A percentile compares a stretch with the other conserved stretches of the same genome.
Evolutionary conservation across 2,329 filamentous ascomycete species (phyloP).

Genomic region (Alternaria brassicicola): DNA sequence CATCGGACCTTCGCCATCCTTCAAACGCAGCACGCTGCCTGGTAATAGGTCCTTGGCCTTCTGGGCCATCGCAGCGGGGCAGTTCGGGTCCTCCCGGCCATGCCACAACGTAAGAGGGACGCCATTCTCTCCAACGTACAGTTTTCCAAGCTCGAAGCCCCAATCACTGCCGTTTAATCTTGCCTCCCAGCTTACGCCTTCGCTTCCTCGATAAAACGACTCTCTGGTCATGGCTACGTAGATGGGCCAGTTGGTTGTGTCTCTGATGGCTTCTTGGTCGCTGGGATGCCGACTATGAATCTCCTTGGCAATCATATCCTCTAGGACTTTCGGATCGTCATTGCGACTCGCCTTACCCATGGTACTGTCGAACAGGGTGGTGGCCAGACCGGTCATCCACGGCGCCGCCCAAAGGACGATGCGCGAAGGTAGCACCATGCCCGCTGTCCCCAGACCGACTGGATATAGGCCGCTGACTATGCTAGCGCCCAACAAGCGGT

Average conservation of each 20-base stretch:
- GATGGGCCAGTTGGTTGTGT: conserved; percentile 26
- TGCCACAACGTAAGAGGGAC: conserved; percentile 43
- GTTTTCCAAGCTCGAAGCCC: conserved; percentile 42
- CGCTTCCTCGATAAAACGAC: conserved; percentile 32
- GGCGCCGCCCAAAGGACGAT: conserved; percentile 35
- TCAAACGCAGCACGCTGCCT: conserved; percentile 25
- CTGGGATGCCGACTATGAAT: conserved; percentile 23
- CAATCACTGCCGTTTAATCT: conserved; percentile 35
- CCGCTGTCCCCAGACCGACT: conserved; percentile 29
- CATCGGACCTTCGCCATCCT: conserved; percentile 36
- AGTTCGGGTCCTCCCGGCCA: conserved; percentile 38
- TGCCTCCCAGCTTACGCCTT: conserved; percentile 40
- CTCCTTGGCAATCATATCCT: conserved; percentile 32
- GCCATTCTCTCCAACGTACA: conserved; percentile 25
- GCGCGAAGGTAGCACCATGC: conserved; percentile 33
- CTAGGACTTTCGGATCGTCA: conserved; percentile 33
- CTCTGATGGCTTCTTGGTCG: conserved; percentile 30
- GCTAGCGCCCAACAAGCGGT: conserved; percentile 31
- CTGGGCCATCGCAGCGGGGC: conserved; percentile 30
- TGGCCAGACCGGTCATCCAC: conserved; percentile 30
- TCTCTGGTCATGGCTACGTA: conserved; percentile 38
- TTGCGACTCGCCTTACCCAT: conserved; percentile 36
- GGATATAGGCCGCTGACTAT: conserved; percentile 38
- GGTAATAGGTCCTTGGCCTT: conserved; percentile 34
- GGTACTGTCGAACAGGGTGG: conserved; percentile 27